Evolutionary conservation across 2,329 filamentous ascomycete genomes (phyloP), one percentile per base, ranked within the genome.

Genomic region (Tympanopsis confertula): DNA sequence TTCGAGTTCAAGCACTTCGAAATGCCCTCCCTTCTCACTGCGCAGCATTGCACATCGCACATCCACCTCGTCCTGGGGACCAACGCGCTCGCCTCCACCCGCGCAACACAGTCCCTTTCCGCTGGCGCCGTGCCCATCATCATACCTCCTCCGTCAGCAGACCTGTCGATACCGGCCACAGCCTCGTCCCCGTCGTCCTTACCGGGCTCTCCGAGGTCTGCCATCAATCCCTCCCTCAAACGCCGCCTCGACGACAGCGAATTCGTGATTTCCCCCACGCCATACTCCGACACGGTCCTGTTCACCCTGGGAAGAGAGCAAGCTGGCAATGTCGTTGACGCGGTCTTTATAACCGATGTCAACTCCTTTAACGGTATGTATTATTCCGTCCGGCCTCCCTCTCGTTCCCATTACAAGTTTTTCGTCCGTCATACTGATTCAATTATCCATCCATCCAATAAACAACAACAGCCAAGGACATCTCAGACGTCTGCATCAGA

Each of bases 31-130:
- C 68, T 93, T 37, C 75, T 93, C 35, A 81, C 83, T 35, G 78
- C 83, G 36, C 69, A 82, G 46, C 78, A 87, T 54, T 80, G 77
- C 51, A 68, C 68, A 37, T 70, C 65, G 35, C 81, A 86, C 52
- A 59, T 88, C 29, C 91, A 98, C 56, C 69, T 98, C 41, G 75
- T 98, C 50, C 60, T 96, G 44, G 91, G 91, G 41, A 79, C 82
- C 24, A 91, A 88, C 51, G 78, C 89, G 12, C 71, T 98, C 30
- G 89, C 91, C n/a, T 82, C 82, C 38, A 74, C 86, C 20, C 76
- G 91, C 48, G 93, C 84, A 61, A 64, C 72, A 12, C 84, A 86
- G 52, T 88, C 86, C 3, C 61, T 95, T 37, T 74, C 82, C 50
- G 83, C 86, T 13, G 89, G 89, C 49, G 91, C 91, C 36, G 74